Conservation (phyloP, 2,329 filamentous ascomycete genomes). For the Epichloe gansuensis region DNA sequence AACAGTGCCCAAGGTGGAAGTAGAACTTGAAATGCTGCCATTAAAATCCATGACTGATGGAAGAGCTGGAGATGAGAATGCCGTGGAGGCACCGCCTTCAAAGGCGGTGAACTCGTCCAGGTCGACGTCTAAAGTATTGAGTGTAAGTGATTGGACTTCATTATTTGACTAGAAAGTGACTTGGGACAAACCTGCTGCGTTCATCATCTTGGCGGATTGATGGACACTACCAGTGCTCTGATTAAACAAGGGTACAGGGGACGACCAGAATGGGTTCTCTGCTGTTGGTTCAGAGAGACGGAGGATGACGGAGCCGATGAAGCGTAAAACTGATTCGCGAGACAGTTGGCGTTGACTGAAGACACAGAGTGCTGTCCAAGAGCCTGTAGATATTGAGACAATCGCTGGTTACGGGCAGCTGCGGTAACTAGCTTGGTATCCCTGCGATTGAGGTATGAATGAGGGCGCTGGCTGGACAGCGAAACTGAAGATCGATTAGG, state of each 20-base stretch:
- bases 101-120: conserved; percentile 47
- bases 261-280: conserved; percentile 33
- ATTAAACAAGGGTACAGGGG: conserved; percentile 64
- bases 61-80: conserved; percentile 42
- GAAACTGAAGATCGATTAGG: conserved; percentile 27
- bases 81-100: conserved; percentile 37
- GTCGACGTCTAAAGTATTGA: conserved; percentile 38
- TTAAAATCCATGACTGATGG: conserved; percentile 39
- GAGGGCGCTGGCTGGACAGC: conserved; percentile 31
- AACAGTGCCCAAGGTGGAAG: conserved; percentile 54
- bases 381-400: conserved; percentile 46
- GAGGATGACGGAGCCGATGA: conserved; percentile 52
- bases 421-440: conserved; percentile 23
- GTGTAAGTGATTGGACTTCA: conserved; percentile 19
- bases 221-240: conserved; percentile 44
- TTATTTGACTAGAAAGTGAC: not conserved
- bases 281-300: conserved; percentile 41
- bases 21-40: conserved; percentile 34
- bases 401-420: conserved; percentile 44
- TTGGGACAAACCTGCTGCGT: conserved; percentile 26
- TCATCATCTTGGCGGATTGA: conserved; percentile 33
- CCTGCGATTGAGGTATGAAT: conserved; percentile 34
- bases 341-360: conserved; percentile 44
- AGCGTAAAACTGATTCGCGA: conserved; percentile 52
- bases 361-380: conserved; percentile 43